Evolutionary conservation across 208 protist species (phyloP).

Genomic region (Acanthamoeba lenticulata): DNA sequence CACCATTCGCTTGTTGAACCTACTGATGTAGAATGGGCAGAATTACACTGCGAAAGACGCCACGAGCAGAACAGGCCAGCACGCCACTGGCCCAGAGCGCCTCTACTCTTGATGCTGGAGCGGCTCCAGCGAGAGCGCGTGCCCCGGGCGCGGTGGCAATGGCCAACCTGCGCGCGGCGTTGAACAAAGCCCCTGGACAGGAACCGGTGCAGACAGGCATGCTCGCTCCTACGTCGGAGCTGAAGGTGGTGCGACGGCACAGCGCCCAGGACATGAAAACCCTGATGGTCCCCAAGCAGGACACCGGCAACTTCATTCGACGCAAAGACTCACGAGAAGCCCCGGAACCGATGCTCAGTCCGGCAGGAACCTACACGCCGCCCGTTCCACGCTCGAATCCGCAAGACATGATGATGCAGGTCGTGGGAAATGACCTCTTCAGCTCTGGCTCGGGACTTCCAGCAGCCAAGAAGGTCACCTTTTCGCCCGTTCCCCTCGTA

Average conservation of each 20-base stretch:
- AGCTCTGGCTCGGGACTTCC: not conserved
- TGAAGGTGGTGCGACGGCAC: not conserved
- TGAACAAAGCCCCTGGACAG: not conserved
- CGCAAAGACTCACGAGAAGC: not conserved
- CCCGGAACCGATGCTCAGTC: not conserved
- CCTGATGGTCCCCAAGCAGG: conserved; percentile 1
- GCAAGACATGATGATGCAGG: not conserved
- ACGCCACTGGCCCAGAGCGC: not conserved
- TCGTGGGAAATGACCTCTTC: not conserved
- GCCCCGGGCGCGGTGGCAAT: not conserved
- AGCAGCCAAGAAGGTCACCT: not conserved
- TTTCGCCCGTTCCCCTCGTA: not conserved
- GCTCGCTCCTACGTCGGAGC: not conserved
- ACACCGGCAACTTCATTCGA: not conserved
- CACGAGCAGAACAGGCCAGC: not conserved
- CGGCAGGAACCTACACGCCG: too few relatives aligned
- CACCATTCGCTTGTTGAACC: not conserved
- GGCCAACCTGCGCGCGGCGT: not conserved
- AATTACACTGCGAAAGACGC: not conserved
- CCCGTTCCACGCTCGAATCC: not conserved
- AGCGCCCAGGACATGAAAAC: conserved; percentile 1
- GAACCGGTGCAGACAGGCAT: not conserved
- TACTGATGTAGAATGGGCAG: not conserved
- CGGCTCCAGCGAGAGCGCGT: not conserved
- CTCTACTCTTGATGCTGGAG: not conserved